phyloP scores from a whole-genome alignment of 108 stramenopile species.

The Pseudonitzschia multistriata region DNA sequence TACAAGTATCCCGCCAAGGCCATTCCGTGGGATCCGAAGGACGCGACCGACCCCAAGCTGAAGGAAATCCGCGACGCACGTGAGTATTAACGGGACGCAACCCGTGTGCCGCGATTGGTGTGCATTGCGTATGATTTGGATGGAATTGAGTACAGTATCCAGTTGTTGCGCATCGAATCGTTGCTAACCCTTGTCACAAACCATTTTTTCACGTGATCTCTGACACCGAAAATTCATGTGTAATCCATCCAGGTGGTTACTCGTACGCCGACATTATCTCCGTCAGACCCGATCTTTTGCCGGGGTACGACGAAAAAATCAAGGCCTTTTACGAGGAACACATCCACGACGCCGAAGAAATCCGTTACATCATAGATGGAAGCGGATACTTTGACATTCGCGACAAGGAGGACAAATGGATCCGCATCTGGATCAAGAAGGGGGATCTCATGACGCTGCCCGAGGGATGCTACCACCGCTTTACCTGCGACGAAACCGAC shows the following conservation, averaged over 20 bases:
- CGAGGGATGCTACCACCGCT: slow-evolving; percentile 90
- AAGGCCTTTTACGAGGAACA: slow-evolving; percentile 95
- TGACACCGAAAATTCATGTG: too few relatives aligned
- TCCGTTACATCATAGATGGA: slow-evolving; percentile 89
- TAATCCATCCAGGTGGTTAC: slow-evolving; percentile 58
- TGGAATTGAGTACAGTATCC: too few relatives aligned
- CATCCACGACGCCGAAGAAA: slow-evolving; percentile 97
- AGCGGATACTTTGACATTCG: slow-evolving; percentile 94
- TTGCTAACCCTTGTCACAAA: not conserved
- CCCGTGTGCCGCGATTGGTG: not conserved
- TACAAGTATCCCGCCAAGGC: slow-evolving; percentile 71
- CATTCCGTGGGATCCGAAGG: slow-evolving; percentile 86
- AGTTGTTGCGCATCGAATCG: not conserved
- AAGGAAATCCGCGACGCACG: slow-evolving; percentile 60
- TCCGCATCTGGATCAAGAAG: slow-evolving; percentile 90
- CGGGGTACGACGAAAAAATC: slow-evolving; percentile 89
- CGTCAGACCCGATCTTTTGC: slow-evolving; percentile 79
- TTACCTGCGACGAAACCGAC: slow-evolving; percentile 86
- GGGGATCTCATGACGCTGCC: slow-evolving; percentile 96
- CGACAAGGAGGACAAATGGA: slow-evolving; percentile 80
- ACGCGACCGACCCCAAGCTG: slow-evolving; percentile 74
- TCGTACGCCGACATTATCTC: slow-evolving; percentile 92
- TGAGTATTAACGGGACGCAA: not conserved
- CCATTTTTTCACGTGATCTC: slow-evolving; percentile 28
- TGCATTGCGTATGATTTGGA: too few relatives aligned